These are phyloP conservation scores for Jackrogersella multiformis DNA, from an alignment of 495 filamentous ascomycete species.

Conservation along the genomic window DNA sequence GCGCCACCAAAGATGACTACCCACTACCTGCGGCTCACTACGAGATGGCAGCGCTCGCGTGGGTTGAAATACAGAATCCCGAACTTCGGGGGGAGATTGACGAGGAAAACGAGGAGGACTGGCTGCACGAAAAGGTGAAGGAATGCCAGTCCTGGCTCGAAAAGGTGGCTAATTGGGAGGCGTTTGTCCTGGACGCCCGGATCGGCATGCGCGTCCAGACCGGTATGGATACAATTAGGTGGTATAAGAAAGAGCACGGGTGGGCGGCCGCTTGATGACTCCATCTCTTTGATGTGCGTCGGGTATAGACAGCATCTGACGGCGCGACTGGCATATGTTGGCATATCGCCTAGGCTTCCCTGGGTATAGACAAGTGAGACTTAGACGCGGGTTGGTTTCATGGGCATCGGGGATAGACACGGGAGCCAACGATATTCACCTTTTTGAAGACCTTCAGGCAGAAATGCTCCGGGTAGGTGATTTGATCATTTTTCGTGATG, in stretches of 20 bases:
- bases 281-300: neutral
- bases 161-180: slow-evolving; percentile 84
- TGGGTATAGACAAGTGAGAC: slow-evolving; percentile 15
- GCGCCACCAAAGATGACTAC: slow-evolving; percentile 81
- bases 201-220: slow-evolving; percentile 87
- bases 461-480: neutral
- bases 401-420: neutral
- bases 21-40: slow-evolving; percentile 82
- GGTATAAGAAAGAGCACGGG: slow-evolving; percentile 62
- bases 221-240: slow-evolving; percentile 77
- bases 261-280: slow-evolving; percentile 41
- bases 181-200: slow-evolving; percentile 85
- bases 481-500: neutral
- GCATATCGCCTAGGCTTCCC: neutral
- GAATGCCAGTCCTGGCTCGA: slow-evolving; percentile 79
- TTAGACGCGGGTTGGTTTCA: slow-evolving; percentile 1
- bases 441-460: neutral
- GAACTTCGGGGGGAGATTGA: slow-evolving; percentile 27
- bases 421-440: neutral
- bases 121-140: slow-evolving; percentile 63
- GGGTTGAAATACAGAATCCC: slow-evolving; percentile 66
- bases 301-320: slow-evolving; percentile 17
- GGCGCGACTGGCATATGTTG: neutral
- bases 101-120: slow-evolving; percentile 48
- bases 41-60: slow-evolving; percentile 85